Percentiles rank a stretch among this genome's conserved stretches.
Conservation (phyloP, 2,329 filamentous ascomycete species). For the Aureobasidium subglaciale region DNA sequence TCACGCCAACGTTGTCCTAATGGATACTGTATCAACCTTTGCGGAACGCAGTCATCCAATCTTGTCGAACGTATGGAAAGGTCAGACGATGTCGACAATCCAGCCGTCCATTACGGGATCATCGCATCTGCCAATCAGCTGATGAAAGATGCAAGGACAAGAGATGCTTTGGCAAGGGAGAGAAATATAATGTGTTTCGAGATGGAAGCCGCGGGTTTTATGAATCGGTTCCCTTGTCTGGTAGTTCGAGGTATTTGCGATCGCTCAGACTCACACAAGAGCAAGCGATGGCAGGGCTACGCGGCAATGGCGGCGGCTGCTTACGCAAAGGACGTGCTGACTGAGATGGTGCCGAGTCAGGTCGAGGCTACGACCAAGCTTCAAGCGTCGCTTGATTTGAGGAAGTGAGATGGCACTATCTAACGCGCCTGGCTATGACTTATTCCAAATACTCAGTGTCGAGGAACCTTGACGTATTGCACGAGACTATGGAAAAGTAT, state of each 20-base stretch:
- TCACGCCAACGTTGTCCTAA: neutral
- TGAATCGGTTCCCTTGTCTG: constrained; percentile 19
- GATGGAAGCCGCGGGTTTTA: constrained; percentile 18
- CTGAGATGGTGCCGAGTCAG: neutral
- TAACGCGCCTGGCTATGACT: no score
- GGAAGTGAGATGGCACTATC: no score
- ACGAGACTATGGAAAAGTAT: no score
- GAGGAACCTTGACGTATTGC: no score
- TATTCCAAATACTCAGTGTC: no score
- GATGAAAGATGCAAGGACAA: constrained; percentile 9
- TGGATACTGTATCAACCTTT: no score
- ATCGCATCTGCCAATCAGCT: constrained; percentile 34
- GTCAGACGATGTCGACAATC: constrained; percentile 14
- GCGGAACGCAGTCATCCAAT: neutral
- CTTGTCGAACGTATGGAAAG: neutral
- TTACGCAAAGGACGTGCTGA: constrained; percentile 19
- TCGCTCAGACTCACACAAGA: constrained; percentile 23
- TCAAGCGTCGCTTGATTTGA: no score
- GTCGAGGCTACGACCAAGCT: no score
- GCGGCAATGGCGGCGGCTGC: constrained; percentile 21
- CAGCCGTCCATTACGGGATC: constrained; percentile 31
- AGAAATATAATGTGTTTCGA: constrained; percentile 16
- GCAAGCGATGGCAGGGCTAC: constrained; percentile 22
- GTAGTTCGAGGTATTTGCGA: constrained; percentile 24
- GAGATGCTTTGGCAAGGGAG: constrained; percentile 15